These are phyloP conservation scores for Cutaneotrichosporon cutaneum DNA, from an alignment of 1,284 basidiomycete genomes.

Conservation along the genomic window DNA sequence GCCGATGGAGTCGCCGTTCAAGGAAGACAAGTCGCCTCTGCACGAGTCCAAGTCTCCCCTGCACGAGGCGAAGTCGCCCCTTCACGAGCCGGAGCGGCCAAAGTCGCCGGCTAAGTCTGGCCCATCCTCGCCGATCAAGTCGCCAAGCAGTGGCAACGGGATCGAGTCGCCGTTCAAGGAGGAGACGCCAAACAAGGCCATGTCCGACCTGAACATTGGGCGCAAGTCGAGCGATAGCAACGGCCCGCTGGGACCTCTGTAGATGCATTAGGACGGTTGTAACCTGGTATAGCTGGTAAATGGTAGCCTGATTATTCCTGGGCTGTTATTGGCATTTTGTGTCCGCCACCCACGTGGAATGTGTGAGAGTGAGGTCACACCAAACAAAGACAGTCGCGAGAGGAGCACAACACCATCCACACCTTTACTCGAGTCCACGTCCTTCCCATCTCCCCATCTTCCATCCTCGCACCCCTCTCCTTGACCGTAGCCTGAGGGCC, in stretches of 20 bases:
- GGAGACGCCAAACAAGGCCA: conserved; percentile 5
- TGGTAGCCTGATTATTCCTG: background rate
- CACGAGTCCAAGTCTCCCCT: background rate
- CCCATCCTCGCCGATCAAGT: conserved; percentile 3
- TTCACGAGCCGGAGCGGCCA: conserved; percentile 4
- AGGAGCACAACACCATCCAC: background rate
- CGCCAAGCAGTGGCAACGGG: background rate
- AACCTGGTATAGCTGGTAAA: background rate
- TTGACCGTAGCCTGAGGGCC: background rate
- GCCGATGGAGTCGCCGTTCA: conserved; percentile 9
- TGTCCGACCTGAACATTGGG: conserved; percentile 3
- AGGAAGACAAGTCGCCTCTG: conserved; percentile 1
- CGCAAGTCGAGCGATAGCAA: conserved; percentile 13
- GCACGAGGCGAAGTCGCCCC: conserved; percentile 9
- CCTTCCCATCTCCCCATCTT: background rate
- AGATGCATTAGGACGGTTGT: conserved; percentile 1
- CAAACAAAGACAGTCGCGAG: conserved; percentile 20
- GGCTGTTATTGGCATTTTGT: background rate
- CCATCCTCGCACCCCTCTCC: background rate
- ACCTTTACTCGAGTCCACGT: background rate
- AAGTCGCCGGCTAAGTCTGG: conserved; percentile 15
- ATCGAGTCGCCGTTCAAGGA: conserved; percentile 15
- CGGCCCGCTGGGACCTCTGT: conserved; percentile 30
- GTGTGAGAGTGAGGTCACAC: conserved; percentile 3
- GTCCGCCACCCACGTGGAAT: conserved; percentile 9